Conservation (phyloP, 805 yeast species). For the Suhomyces prunicola region DNA sequence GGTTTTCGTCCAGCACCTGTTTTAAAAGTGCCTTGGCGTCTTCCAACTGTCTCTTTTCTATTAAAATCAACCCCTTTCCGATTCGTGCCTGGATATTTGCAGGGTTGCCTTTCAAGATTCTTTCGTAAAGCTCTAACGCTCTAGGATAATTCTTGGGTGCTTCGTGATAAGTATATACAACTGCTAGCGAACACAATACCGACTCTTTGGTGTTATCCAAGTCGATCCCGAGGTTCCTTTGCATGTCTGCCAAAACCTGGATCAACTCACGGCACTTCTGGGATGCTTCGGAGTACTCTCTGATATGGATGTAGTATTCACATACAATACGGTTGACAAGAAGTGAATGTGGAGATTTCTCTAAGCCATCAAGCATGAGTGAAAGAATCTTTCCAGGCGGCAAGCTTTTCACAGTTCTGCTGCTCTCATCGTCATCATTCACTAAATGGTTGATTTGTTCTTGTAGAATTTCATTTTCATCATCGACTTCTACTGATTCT, state of each 20-base stretch:
- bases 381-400: conserved; percentile 52
- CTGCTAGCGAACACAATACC: conserved; percentile 64
- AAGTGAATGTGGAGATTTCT: conserved; percentile 39
- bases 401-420: conserved; percentile 6
- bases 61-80: conserved; percentile 77
- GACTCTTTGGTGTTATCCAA: conserved; percentile 55
- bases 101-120: conserved; percentile 43
- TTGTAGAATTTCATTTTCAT: conserved; percentile 9
- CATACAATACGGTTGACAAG: conserved; percentile 66
- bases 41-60: conserved; percentile 57
- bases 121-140: conserved; percentile 70
- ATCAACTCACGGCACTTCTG: conserved; percentile 61
- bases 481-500: conserved; percentile 14
- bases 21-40: conserved; percentile 55
- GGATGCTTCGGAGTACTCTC: conserved; percentile 63
- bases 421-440: conserved; percentile 6
- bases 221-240: conserved; percentile 44
- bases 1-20: conserved; percentile 46
- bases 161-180: conserved; percentile 77
- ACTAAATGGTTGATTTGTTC: not conserved
- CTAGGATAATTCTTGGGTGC: conserved; percentile 83
- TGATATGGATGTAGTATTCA: conserved; percentile 53
- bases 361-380: conserved; percentile 50
- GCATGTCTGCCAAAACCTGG: conserved; percentile 47
- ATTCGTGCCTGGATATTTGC: conserved; percentile 59